A percentile compares a stretch with the other conserved stretches of the same genome.
phyloP scores from a whole-genome alignment of 2,329 filamentous ascomycete species.

The Amauroascus verrucosus region DNA sequence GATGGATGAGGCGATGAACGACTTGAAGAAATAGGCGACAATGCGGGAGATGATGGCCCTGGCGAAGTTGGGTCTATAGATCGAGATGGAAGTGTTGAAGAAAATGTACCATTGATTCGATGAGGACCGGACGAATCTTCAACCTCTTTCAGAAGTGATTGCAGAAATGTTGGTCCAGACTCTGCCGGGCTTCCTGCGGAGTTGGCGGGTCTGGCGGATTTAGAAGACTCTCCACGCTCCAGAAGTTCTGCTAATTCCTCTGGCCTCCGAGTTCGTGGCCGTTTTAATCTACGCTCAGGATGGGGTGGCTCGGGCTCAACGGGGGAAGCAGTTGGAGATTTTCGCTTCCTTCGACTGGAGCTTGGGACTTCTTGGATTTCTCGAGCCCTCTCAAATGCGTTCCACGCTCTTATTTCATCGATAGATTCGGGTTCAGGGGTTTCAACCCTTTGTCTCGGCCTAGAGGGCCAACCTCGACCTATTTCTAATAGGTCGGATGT shows the following conservation, averaged over 20 bases:
- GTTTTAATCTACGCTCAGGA: constrained; percentile 74
- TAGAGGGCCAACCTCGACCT: constrained; percentile 33
- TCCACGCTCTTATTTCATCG: constrained; percentile 80
- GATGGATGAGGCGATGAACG: constrained; percentile 57
- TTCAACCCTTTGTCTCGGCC: constrained; percentile 32
- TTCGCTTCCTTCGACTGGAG: constrained; percentile 54
- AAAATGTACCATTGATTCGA: constrained; percentile 21
- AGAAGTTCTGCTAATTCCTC: constrained; percentile 39
- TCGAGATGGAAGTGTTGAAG: constrained; percentile 23
- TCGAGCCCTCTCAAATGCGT: constrained; percentile 75
- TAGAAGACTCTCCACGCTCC: constrained; percentile 29
- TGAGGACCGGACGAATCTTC: constrained; percentile 44
- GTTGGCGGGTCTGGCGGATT: constrained; percentile 26
- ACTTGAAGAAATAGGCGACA: constrained; percentile 43
- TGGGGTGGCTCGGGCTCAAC: constrained; percentile 54
- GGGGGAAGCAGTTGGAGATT: constrained; percentile 64
- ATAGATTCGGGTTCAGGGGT: constrained; percentile 57
- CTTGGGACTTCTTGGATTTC: constrained; percentile 47
- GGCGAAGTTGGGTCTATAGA: constrained; percentile 25
- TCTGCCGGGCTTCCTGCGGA: constrained; percentile 17
- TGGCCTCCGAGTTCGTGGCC: constrained; percentile 66
- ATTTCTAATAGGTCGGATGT: constrained; percentile 52
- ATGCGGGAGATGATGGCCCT: constrained; percentile 21
- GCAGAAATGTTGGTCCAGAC: constrained; percentile 62
- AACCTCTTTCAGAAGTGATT: constrained; percentile 78